Base-by-base conservation (phyloP, 2,329 filamentous ascomycete genomes). In the Cytospora leucostoma region DNA sequence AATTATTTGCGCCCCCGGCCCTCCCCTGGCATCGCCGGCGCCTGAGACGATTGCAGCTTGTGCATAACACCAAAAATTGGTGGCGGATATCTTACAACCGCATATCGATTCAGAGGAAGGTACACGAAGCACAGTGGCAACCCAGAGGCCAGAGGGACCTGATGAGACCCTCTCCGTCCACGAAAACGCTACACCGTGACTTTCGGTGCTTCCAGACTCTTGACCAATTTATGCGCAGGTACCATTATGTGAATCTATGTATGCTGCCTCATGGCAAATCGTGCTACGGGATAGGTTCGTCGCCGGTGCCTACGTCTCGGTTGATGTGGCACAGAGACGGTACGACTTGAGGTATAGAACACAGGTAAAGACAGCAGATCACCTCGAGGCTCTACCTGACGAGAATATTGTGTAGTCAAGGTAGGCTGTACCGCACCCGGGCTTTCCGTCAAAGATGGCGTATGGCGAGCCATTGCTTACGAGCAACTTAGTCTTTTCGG, bases 41-140 rank as follows among this genome's bases (percentile, higher is more conserved):
- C 35, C 58, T 54, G 51, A 38, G 54, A 60, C 51, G 44, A 47
- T 38, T 50, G 34, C 57, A 59, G 33, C 33, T 40, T 37, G 38
- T 32, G 19, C 49, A n/a, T 19, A 21, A 53, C 27, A 53, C 47
- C 47, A 57, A 37, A 44, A 2, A 27, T 27, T 32, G 59, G 44
- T n/a, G 34, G 47, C 33, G 34, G 52, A 17, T n/a, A 44, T 56
- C 44, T 37, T 35, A 64, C 53, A 54, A 17, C 50, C 37, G 50
- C 57, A 59, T 44, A 33, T 32, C 38, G 35, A 33, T 50, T 55
- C 13, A 33, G 51, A 10, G 38, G 13, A 33, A 37, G 38, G 19
- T 49, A 27, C 13, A 13, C 51, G 38, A 55, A 55, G 51, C 51
- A 55, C 49, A 49, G n/a, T 32, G 38, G 27, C 19, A 55, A n/a